Evolutionary conservation across 2,329 filamentous ascomycete genomes (phyloP).

Genomic region (Pyrenophora seminiperda): DNA sequence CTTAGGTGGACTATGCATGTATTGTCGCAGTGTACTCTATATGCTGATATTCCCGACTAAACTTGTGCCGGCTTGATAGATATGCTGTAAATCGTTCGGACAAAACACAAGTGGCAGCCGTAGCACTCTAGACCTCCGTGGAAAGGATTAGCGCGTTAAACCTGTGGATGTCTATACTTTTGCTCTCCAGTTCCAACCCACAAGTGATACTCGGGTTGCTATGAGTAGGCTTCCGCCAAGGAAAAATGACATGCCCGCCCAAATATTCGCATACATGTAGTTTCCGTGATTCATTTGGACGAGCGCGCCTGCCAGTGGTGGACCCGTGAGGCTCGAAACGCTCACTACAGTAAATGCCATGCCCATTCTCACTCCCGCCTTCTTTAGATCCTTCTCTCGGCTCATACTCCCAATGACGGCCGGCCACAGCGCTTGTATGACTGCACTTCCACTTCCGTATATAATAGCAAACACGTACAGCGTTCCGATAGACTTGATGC

Average conservation of each 20-base stretch:
- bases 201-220: slow-evolving; percentile 34
- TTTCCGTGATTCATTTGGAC: slow-evolving; percentile 35
- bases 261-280: slow-evolving; percentile 48
- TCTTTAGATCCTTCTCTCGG: slow-evolving; percentile 39
- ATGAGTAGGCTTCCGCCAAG: slow-evolving; percentile 34
- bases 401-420: slow-evolving; percentile 40
- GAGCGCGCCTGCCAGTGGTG: slow-evolving; percentile 44
- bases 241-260: slow-evolving; percentile 39
- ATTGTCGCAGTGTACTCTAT: not conserved
- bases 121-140: too few species aligned
- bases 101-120: too few species aligned
- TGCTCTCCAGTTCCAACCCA: slow-evolving; percentile 37
- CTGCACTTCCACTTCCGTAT: slow-evolving; percentile 37
- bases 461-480: slow-evolving; percentile 41
- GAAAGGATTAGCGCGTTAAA: too few species aligned
- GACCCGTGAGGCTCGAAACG: slow-evolving; percentile 44
- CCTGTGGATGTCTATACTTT: slow-evolving; percentile 24
- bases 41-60: too few species aligned
- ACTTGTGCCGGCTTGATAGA: too few species aligned
- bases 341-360: slow-evolving; percentile 47
- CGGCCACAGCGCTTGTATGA: slow-evolving; percentile 41
- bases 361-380: slow-evolving; percentile 43
- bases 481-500: slow-evolving; percentile 29
- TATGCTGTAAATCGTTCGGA: too few species aligned
- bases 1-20: too few species aligned